phyloP scores from a whole-genome alignment of 2,329 filamentous ascomycete species.

The Myriosclerotinia scirpicola region DNA sequence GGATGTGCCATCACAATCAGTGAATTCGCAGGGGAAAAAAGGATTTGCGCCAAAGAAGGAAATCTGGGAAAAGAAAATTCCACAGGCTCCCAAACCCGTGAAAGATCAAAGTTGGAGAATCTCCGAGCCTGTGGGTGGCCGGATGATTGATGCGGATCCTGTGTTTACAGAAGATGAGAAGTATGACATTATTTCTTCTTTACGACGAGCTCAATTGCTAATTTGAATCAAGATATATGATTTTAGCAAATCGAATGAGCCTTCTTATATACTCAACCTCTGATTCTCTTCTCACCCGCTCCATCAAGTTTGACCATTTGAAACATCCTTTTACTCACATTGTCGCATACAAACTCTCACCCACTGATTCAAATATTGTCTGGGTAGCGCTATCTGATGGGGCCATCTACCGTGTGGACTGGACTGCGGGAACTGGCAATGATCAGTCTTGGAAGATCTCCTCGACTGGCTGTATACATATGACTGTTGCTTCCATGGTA shows the following conservation, averaged over 20 bases:
- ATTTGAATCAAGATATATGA: constrained; percentile 55
- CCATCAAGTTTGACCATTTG: constrained; percentile 52
- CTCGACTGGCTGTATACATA: constrained; percentile 40
- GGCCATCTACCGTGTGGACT: constrained; percentile 57
- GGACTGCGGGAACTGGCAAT: constrained; percentile 51
- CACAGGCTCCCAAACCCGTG: constrained; percentile 27
- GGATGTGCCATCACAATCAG: constrained; percentile 14
- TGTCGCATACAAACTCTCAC: constrained; percentile 46
- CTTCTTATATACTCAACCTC: constrained; percentile 78
- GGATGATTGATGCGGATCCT: constrained; percentile 64
- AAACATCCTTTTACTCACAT: constrained; percentile 37
- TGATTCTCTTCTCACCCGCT: constrained; percentile 77
- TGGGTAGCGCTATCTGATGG: constrained; percentile 63
- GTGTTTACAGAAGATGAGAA: constrained; percentile 61
- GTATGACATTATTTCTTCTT: constrained; percentile 45
- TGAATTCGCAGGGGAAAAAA: constrained; percentile 2
- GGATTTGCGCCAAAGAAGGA: constrained; percentile 22
- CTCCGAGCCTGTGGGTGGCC: constrained; percentile 63
- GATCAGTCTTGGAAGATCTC: constrained; percentile 45
- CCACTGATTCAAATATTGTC: constrained; percentile 48
- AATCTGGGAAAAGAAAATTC: constrained; percentile 21
- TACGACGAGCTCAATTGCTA: constrained; percentile 26
- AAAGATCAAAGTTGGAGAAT: constrained; percentile 52
- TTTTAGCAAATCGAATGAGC: constrained; percentile 71
- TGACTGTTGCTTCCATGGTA: constrained; percentile 42